Base-by-base conservation (phyloP, 768 basidiomycete species). In the Tubosaeta brunneosetosa region DNA sequence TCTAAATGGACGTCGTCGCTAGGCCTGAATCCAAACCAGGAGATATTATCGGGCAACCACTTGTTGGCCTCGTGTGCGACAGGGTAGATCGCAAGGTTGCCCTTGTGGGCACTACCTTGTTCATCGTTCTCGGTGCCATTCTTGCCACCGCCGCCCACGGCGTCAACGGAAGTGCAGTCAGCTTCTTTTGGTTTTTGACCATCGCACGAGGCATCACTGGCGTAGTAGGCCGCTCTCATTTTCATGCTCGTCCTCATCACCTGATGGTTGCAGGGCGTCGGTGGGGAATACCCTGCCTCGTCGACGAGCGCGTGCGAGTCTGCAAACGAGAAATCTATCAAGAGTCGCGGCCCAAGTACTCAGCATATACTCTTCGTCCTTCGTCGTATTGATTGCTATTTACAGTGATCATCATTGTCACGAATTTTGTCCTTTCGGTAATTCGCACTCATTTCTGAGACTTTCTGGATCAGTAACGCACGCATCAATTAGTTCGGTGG, bases 201-300 rank as follows among this genome's bases (percentile, higher is more conserved):
- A 66, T 88, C 55, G 82, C 85, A 16, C 74, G 86, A 51, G 87
- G 87, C 33, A 75, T 88, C 32, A 85, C 84, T 26, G 85, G 85
- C 19, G 67, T 85, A 38, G 83, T 84, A 55, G 60, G 79, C 66
- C 19, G 38, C 41, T 36, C 40, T 40, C 19, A 33, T 25, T 37
- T 27, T 17, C 14, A 32, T 8, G 3, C 14, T 26, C 41, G 17
- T 25, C 41, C 49, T 31, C 52, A 5, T 45, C 47, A 32, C 22
- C 40, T 51, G 43, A 58, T 40, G 36, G 16, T 47, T 36, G 17
- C 49, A 84, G 76, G 86, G 86, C 54, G 85, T 86, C 11, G 85
- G 86, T 34, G 86, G 86, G 26, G 86, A 89, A 70, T 89, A 90
- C 66, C 86, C 87, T 1, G 84, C 84, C 9, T 84, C 82, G 5